These are phyloP conservation scores for Kwoniella europaea DNA, from an alignment of 768 basidiomycete species.

Conservation along the genomic window DNA sequence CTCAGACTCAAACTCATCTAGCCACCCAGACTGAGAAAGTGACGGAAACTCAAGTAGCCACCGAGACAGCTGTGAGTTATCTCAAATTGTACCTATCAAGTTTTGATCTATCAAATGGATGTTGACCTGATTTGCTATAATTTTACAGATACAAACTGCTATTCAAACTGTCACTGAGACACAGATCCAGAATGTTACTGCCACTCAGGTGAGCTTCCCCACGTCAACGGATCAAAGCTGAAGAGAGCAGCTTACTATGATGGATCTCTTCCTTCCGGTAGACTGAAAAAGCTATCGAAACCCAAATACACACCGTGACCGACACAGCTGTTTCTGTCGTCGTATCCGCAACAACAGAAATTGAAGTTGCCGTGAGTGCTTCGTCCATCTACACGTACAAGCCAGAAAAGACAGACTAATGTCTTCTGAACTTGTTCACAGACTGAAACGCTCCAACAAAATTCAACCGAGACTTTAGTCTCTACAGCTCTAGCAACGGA, in stretches of 20 bases:
- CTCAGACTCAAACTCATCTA: constrained; percentile 9
- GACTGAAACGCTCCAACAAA: constrained; percentile 20
- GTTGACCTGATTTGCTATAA: not conserved
- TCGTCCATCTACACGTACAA: too few relatives aligned
- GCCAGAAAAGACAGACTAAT: too few relatives aligned
- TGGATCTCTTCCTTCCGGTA: not conserved
- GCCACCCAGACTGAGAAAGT: constrained; percentile 13
- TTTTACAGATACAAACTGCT: not conserved
- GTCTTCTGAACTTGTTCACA: not conserved
- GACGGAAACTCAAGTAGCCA: constrained; percentile 4
- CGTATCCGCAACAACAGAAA: constrained; percentile 1
- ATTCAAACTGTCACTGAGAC: constrained; percentile 6
- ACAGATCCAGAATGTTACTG: not conserved
- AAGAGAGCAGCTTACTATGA: not conserved
- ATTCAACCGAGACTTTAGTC: not conserved
- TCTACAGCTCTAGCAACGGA: constrained; percentile 14
- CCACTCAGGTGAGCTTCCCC: not conserved
- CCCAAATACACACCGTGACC: constrained; percentile 4
- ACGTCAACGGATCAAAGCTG: not conserved
- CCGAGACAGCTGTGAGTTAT: constrained; percentile 12
- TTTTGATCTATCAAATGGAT: too few relatives aligned
- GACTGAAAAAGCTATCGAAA: constrained; percentile 19
- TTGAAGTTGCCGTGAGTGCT: constrained; percentile 12
- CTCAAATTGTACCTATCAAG: too few relatives aligned
- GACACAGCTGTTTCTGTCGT: not conserved